Percentiles rank a stretch among this genome's conserved stretches.
Conservation (phyloP, 495 filamentous ascomycete species). For the Pyrenopolyporus hunteri region DNA sequence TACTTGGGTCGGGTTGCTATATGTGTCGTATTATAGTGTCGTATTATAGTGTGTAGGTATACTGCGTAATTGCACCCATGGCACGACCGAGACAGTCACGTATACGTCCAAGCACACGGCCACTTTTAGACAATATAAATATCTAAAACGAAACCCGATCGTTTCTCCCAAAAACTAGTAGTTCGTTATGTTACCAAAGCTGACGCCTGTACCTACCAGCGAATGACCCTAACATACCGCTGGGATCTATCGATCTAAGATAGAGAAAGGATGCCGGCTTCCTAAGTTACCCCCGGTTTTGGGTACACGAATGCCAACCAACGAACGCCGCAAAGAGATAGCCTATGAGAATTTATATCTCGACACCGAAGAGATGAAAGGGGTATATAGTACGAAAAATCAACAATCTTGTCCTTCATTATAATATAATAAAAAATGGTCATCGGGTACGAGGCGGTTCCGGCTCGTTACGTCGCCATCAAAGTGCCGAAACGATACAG, state of each 20-base stretch:
- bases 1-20: not conserved
- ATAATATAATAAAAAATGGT: not conserved
- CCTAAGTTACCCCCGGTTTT: not conserved
- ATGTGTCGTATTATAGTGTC: no score
- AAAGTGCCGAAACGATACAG: conserved; percentile 3
- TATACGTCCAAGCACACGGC: not conserved
- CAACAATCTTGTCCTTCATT: not conserved
- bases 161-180: not conserved
- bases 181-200: not conserved
- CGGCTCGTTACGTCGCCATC: not conserved
- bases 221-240: no score
- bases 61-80: no score
- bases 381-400: conserved; percentile 19
- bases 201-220: not conserved
- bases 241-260: not conserved
- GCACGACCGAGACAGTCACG: no score
- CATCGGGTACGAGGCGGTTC: not conserved
- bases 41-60: no score
- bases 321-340: not conserved
- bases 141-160: no score
- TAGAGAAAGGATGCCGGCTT: not conserved
- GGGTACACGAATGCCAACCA: not conserved
- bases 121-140: not conserved
- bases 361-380: conserved; percentile 6
- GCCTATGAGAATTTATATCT: not conserved